These are phyloP conservation scores for Moricandia arvensis DNA, from an alignment of 345 rosid species.

Conservation along the genomic window DNA sequence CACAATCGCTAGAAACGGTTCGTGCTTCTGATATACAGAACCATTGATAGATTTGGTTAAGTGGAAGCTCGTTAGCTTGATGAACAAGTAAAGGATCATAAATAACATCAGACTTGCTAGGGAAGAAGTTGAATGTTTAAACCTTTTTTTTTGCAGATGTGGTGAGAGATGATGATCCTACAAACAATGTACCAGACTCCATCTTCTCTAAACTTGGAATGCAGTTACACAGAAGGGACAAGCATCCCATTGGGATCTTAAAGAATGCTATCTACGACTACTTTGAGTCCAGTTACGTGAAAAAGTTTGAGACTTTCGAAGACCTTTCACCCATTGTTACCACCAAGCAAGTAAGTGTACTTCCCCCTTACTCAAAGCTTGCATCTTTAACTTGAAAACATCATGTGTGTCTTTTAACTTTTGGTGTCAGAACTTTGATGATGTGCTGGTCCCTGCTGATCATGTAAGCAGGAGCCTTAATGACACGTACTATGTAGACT, in stretches of 20 bases:
- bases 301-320: conserved; percentile 73
- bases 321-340: conserved; percentile 88
- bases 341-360: conserved; percentile 67
- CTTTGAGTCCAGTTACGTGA: conserved; percentile 64
- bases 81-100: too few relatives aligned
- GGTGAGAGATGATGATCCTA: conserved; percentile 88
- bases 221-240: conserved; percentile 76
- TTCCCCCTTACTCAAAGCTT: conserved; percentile 4
- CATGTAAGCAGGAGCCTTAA: conserved; percentile 94
- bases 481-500: conserved; percentile 86
- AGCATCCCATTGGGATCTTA: conserved; percentile 85
- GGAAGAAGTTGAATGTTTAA: neutral
- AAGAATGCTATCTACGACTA: conserved; percentile 82
- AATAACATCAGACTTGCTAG: too few relatives aligned
- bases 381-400: neutral
- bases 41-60: neutral
- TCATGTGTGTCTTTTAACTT: neutral
- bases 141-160: conserved; percentile 49
- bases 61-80: too few relatives aligned
- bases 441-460: conserved; percentile 94
- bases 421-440: conserved; percentile 82
- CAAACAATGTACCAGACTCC: conserved; percentile 88
- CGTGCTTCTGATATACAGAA: neutral
- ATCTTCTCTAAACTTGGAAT: conserved; percentile 81
- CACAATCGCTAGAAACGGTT: conserved; percentile 70